phyloP scores from a whole-genome alignment of 2,329 filamentous ascomycete genomes.

The Geosmithia flava region DNA sequence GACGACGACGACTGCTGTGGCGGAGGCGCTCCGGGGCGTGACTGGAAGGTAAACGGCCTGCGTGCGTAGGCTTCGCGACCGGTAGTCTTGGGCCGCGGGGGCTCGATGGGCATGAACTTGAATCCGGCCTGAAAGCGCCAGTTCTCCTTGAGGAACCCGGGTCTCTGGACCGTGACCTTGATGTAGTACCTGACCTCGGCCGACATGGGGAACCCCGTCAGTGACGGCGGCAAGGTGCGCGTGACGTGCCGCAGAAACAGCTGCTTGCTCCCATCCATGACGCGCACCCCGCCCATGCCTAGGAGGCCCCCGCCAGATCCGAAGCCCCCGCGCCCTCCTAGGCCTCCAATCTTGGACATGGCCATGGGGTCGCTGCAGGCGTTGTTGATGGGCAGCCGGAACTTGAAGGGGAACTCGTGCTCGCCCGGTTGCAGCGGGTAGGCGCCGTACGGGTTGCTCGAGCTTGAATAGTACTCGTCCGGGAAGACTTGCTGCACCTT shows the following conservation, averaged over 20 bases:
- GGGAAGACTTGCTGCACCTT: conserved; percentile 63
- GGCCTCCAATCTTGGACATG: conserved; percentile 40
- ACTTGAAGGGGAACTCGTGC: conserved; percentile 66
- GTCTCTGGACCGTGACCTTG: conserved; percentile 89
- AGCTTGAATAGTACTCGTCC: conserved; percentile 30
- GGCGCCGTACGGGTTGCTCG: conserved; percentile 27
- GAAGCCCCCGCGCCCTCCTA: conserved; percentile 41
- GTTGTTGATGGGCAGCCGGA: conserved; percentile 71
- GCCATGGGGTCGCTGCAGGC: conserved; percentile 44
- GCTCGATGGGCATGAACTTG: conserved; percentile 88
- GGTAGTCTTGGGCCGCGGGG: conserved; percentile 55
- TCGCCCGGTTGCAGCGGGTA: conserved; percentile 55
- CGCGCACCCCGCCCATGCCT: conserved; percentile 38
- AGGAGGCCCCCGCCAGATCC: conserved; percentile 30
- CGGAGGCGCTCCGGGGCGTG: conserved; percentile 13
- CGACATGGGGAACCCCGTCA: conserved; percentile 75
- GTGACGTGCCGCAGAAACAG: conserved; percentile 61
- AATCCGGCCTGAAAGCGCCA: conserved; percentile 58
- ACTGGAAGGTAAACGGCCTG: conserved; percentile 48
- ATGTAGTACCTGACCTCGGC: conserved; percentile 91
- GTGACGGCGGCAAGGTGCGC: conserved; percentile 75
- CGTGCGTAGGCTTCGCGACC: conserved; percentile 77
- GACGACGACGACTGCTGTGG: conserved; percentile 9
- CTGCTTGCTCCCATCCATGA: conserved; percentile 53
- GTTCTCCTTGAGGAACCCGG: conserved; percentile 83